Percentiles rank a stretch among this genome's conserved stretches.
These are phyloP conservation scores for Epichloe gansuensis DNA, from an alignment of 2,329 filamentous ascomycete genomes.

Conservation along the genomic window DNA sequence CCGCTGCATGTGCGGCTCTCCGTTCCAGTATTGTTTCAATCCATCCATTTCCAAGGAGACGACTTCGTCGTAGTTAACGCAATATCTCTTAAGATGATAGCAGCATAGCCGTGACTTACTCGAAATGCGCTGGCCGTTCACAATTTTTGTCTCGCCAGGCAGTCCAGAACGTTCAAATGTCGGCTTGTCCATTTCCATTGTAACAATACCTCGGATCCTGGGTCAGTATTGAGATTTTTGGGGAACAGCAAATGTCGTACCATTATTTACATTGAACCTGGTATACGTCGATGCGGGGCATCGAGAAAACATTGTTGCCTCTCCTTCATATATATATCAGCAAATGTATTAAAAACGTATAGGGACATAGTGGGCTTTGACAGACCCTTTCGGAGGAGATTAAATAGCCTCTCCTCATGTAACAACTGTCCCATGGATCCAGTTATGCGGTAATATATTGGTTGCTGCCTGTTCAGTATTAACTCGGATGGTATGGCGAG, in stretches of 20 bases:
- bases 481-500: conserved; percentile 42
- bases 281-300: conserved; percentile 60
- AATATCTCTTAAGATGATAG: not conserved
- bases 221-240: not conserved
- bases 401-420: conserved; percentile 64
- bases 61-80: conserved; percentile 32
- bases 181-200: conserved; percentile 67
- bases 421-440: conserved; percentile 64
- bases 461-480: conserved; percentile 20
- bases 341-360: not conserved
- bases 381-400: conserved; percentile 69
- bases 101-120: not conserved
- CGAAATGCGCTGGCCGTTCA: conserved; percentile 7
- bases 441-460: conserved; percentile 53
- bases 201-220: conserved; percentile 46
- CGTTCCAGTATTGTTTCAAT: conserved; percentile 49
- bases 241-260: conserved; percentile 25
- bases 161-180: conserved; percentile 76
- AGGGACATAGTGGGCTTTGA: not conserved
- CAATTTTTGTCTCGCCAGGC: conserved; percentile 53
- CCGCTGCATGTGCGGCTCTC: not conserved
- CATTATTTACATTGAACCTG: conserved; percentile 58
- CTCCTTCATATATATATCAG: conserved; percentile 36
- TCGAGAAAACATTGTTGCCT: conserved; percentile 74
- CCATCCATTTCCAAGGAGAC: conserved; percentile 65